Evolutionary conservation across 2,329 filamentous ascomycete genomes (phyloP), one percentile per base, ranked within the genome.

Genomic region (Zymoseptoria crescenta): DNA sequence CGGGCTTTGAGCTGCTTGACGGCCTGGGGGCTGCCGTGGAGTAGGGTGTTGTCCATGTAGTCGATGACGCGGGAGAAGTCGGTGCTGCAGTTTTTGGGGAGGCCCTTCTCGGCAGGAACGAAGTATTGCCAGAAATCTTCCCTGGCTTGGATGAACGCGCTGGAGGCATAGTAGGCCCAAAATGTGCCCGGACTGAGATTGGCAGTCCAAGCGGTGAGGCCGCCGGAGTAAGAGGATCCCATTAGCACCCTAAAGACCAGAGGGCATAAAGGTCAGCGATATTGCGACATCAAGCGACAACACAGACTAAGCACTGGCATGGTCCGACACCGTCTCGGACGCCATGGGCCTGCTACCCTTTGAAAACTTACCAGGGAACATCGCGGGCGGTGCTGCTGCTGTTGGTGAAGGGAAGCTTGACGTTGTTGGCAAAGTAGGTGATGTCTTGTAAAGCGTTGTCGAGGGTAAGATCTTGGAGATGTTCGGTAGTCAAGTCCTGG

Each of bases 71-170:
- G 72, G 1, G 73, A 68, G 41, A 83, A 69, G 66, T 83, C 81
- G 1, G 65, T 72, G 66, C 78, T 82, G 71, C 82, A 84, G 69
- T 85, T 85, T 62, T 74, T 69, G 5, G 82, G 77, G 80, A 84
- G 83, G 7, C 80, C 82, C 27, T 79, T 66, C 65, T 81, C 77
- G 24, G 83, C 75, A 0, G 81, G 81, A 5, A 73, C 66, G 64
- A 83, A 84, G 64, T 84, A 85, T 70, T 79, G 74, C 81, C 81
- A 85, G 64, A 79, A 83, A 68, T 84, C 74, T 41, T 77, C 75
- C 35, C 83, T 77, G 1, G 79, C 77, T 64, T 84, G 71, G 0
- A 84, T 80, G 0, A 80, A 79, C 0, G 77, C 82, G 67, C 78
- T 81, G 45, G 79, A 80, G 4, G 81, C 74, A 68, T 82, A 81